Percentiles rank a stretch among this genome's conserved stretches.
Conservation (phyloP, 345 rosid species). For the Erucastrum elatum region DNA sequence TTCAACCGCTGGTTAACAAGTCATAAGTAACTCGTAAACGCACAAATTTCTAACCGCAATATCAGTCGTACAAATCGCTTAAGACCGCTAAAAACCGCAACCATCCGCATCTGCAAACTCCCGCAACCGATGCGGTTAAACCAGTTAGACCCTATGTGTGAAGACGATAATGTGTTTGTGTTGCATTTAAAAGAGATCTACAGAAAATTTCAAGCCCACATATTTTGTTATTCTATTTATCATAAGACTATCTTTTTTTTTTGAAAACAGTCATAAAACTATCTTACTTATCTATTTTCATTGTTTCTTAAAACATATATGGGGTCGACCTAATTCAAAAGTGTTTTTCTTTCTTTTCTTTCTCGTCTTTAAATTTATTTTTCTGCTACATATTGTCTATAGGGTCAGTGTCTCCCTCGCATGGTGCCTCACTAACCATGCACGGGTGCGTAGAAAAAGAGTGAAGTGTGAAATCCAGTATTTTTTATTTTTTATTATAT, state of each 20-base stretch:
- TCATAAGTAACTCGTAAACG: too few species aligned
- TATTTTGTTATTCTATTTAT: background rate
- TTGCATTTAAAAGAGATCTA: slow-evolving; percentile 30
- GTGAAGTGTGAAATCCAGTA: background rate
- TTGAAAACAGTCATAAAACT: background rate
- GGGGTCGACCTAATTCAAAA: slow-evolving; percentile 7
- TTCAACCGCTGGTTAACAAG: too few species aligned
- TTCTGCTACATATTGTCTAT: background rate
- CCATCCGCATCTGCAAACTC: too few species aligned
- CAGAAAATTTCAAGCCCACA: slow-evolving; percentile 23
- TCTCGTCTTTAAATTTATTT: background rate
- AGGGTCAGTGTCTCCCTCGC: background rate
- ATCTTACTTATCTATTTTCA: background rate
- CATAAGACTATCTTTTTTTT: too few species aligned
- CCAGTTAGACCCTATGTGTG: too few species aligned
- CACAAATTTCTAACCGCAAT: too few species aligned
- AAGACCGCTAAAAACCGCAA: too few species aligned
- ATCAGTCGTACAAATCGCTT: too few species aligned
- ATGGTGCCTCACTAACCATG: slow-evolving; percentile 1
- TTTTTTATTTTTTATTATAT: background rate
- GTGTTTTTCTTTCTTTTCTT: background rate
- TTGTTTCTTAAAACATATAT: background rate
- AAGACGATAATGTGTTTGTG: slow-evolving; percentile 41
- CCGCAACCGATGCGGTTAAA: too few species aligned
- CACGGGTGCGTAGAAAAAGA: background rate